Conservation (phyloP, 2,329 filamentous ascomycete species). For the Colletotrichum musicola region DNA sequence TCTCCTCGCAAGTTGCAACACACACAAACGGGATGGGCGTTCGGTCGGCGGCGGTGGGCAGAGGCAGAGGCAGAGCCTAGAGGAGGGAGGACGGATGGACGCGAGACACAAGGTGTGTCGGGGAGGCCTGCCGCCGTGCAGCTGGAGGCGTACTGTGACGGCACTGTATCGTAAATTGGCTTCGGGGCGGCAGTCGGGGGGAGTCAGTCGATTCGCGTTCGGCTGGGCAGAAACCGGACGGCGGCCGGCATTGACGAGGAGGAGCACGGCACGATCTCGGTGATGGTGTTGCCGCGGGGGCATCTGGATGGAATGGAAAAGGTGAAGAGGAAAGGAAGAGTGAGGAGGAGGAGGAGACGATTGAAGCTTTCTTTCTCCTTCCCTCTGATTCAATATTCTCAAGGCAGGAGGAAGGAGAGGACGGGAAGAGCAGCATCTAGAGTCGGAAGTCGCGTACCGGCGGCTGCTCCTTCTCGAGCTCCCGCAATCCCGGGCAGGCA, state of each 20-base stretch:
- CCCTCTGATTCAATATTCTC: too few species aligned
- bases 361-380: too few species aligned
- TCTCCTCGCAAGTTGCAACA: background rate
- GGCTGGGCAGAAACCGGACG: constrained; percentile 10
- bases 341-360: too few species aligned
- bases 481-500: constrained; percentile 15
- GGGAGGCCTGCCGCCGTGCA: constrained; percentile 5
- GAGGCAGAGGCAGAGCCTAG: constrained; percentile 9
- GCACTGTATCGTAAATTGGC: constrained; percentile 23
- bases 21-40: constrained; percentile 14
- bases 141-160: constrained; percentile 4
- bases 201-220: background rate
- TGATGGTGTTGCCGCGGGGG: background rate
- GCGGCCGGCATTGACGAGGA: background rate
- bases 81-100: constrained; percentile 26
- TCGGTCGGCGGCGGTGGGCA: constrained; percentile 29
- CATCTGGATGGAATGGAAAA: too few species aligned
- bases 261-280: too few species aligned
- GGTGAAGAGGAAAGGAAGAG: too few species aligned
- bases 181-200: constrained; percentile 8
- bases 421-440: background rate
- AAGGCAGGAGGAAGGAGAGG: background rate
- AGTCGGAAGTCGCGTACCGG: background rate
- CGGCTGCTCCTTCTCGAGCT: background rate
- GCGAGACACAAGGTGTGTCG: constrained; percentile 37